phyloP scores from a whole-genome alignment of 208 protist genomes.

The Phytomonas francai region DNA sequence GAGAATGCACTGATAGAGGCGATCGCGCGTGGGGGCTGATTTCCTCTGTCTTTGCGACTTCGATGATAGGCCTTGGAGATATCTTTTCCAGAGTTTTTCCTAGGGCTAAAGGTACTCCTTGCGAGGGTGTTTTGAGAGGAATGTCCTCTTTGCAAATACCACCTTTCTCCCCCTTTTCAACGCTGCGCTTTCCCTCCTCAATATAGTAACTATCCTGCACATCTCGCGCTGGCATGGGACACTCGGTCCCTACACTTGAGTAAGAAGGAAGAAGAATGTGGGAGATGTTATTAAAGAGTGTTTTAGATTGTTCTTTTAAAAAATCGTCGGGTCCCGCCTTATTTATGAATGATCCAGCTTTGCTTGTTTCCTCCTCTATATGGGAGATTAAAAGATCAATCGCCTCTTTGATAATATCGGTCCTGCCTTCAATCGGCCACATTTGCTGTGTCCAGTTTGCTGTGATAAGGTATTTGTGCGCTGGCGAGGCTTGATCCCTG shows the following conservation, averaged over 20 bases:
- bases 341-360: not conserved
- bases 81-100: not conserved
- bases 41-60: not conserved
- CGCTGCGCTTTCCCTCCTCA: not conserved
- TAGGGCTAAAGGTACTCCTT: not conserved
- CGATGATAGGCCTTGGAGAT: not conserved
- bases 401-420: constrained; percentile 10
- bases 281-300: constrained; percentile 36
- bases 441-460: constrained; percentile 34
- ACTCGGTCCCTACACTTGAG: not conserved
- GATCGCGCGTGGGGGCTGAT: not conserved
- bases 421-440: constrained; percentile 42
- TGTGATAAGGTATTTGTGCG: constrained; percentile 31
- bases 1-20: not conserved
- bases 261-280: not conserved
- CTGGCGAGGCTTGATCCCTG: constrained; percentile 13
- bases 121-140: not conserved
- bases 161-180: not conserved
- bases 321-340: not conserved
- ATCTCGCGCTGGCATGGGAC: not conserved
- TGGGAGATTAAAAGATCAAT: constrained; percentile 1
- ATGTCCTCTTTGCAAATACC: not conserved
- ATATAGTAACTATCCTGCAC: not conserved
- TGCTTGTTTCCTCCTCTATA: constrained; percentile 1
- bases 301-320: constrained; percentile 11